A percentile compares a stretch with the other conserved stretches of the same genome.
Conservation (phyloP, 352 stramenopile species). For the Blastocystis sp. region DNA sequence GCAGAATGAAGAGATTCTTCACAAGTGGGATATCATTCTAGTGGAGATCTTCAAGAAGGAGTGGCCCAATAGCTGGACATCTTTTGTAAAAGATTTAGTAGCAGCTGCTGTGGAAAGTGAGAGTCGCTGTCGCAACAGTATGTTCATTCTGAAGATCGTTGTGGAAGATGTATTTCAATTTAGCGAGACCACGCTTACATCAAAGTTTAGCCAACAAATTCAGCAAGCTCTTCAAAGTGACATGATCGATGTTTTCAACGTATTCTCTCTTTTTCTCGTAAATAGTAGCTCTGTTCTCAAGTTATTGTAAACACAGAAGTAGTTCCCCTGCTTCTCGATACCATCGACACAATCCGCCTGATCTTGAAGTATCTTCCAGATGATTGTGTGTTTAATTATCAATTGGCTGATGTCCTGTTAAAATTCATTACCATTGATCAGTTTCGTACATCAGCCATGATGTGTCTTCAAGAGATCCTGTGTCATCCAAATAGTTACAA, state of each 20-base stretch:
- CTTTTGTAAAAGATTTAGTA: conserved; percentile 92
- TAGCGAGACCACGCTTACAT: conserved; percentile 88
- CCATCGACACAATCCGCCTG: conserved; percentile 57
- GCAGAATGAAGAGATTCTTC: conserved; percentile 64
- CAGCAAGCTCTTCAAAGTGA: conserved; percentile 94
- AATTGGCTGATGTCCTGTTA: conserved; percentile 94
- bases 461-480: conserved; percentile 94
- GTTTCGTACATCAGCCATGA: conserved; percentile 92
- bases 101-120: conserved; percentile 84
- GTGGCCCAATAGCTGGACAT: conserved; percentile 98
- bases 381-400: conserved; percentile 50
- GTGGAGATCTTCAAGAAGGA: conserved; percentile 97
- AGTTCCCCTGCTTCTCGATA: conserved; percentile 35
- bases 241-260: conserved; percentile 91
- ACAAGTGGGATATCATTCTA: conserved; percentile 90
- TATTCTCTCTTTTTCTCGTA: conserved; percentile 46
- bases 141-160: conserved; percentile 96
- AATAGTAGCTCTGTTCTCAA: conserved; percentile 49
- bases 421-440: conserved; percentile 84
- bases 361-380: conserved; percentile 42
- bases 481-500: conserved; percentile 72
- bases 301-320: conserved; percentile 58
- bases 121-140: conserved; percentile 98
- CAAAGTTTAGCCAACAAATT: conserved; percentile 89
- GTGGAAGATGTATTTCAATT: conserved; percentile 99